Base-by-base conservation (phyloP, 2,329 filamentous ascomycete genomes). In the Tolypocladium amazonense region DNA sequence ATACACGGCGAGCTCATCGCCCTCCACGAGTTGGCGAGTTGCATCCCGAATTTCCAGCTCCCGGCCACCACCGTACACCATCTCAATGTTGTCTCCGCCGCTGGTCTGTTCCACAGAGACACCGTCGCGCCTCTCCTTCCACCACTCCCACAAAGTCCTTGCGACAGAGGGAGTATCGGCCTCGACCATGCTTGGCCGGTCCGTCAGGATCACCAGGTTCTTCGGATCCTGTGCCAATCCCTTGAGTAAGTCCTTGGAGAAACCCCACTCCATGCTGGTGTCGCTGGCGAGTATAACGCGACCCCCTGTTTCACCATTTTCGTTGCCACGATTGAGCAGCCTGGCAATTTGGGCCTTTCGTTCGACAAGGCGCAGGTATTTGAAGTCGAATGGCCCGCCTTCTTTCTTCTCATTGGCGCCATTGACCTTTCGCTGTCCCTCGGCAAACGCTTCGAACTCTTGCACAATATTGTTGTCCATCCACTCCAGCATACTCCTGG, bases 401-500 rank as follows among this genome's bases (percentile, higher is more conserved):
- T 79, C 77, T 63, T 82, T 82, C 66, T 80, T 85, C 18, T 77
- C 75, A 33, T 75, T 77, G 15, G 77, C 72, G 0, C 76, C 73
- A 14, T 78, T 77, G 9, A 77, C 74, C 61, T 76, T 79, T 4
- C 75, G 70, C 63, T 79, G 76, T 3, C 74, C 77, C 63, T 84
- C 82, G 2, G 81, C 82, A 56, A 86, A 80, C 18, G 88, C 86
- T 71, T 96, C 92, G 62, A 96, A 95, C 67, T 97, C 93, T 59
- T 92, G 87, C 50, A 96, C 88, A 61, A 99, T 95, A 60, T 87
- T 88, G 69, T 97, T 92, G 70, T 97, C 92, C 92, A 99, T 97
- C 94, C 94, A 99, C 70, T 99, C 94, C 38, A 99, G 79, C 90
- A 99, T 96, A 72, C 93, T 97, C 65, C 92, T 84, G 33, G 93